Base-by-base conservation (phyloP, 495 filamentous ascomycete genomes). In the Hypoxylon intermedium region DNA sequence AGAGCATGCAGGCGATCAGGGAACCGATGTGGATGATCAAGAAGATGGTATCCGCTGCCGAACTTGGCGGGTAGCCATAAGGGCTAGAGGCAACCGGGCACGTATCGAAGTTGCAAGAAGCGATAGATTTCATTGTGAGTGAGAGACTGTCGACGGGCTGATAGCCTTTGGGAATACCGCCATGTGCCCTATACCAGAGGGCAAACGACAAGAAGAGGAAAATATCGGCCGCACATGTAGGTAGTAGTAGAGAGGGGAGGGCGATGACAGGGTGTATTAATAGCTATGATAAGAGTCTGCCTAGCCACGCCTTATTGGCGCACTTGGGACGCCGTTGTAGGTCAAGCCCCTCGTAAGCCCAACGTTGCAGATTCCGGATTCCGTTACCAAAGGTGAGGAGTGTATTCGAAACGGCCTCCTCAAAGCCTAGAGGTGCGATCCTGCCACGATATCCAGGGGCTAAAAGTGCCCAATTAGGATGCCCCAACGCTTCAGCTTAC, bases 61-160 rank as follows among this genome's bases (percentile, higher is more conserved):
- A 40, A 16, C 63, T 66, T 13, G 63, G 63, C 30, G 57, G 63
- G 40, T 66, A 66, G 20, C 63, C 63, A 20, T 66, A 66, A 0
- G 63, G 58, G 7, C 56, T 61, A 12, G 45, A 46, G 15, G 63
- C 40, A 13, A 61, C 58, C 11, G 63, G 48, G 16, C 63, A 66
- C 18, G 53, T 61, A 13, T 56, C 51, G 16, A 56, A 66, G 12
- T 20, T 58, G 16, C 63, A 66, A 5, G 51, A 47, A 45, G 63
- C 61, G 40, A 65, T 65, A 11, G 61, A 65, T 20, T 6, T 46
- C 61, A 65, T 65, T 9, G 55, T 60, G 31, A 34, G 38, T 11
- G 16, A 30, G 28, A 48, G 42, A 23, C 13, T 6, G 49, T 19
- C 7, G 49, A 24, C 5, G 41, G 31, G 26, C 26, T 30, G 28